Evolutionary conservation across 768 basidiomycete species (phyloP).

Genomic region (Clathrus columnatus): DNA sequence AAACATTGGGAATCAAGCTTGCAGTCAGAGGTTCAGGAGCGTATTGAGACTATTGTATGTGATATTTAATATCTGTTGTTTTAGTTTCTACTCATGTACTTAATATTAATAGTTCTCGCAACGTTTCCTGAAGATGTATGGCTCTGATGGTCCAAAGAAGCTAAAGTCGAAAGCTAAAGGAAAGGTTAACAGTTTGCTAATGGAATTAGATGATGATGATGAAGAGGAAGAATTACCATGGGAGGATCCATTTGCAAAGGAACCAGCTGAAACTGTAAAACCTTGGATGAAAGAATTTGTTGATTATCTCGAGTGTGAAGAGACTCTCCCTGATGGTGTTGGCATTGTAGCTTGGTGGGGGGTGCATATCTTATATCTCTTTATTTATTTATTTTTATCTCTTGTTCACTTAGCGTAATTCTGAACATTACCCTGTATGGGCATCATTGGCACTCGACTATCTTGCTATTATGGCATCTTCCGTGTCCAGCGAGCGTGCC

Average conservation of each 20-base stretch:
- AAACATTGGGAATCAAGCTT: conserved; percentile 21
- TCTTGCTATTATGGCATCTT: conserved; percentile 29
- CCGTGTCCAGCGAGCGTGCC: conserved; percentile 31
- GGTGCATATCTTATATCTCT: conserved; percentile 16
- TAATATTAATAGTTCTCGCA: conserved; percentile 13
- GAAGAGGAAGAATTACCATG: neutral
- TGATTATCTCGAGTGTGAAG: conserved; percentile 16
- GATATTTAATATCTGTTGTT: too few relatives aligned
- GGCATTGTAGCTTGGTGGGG: conserved; percentile 28
- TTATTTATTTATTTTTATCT: neutral
- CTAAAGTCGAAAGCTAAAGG: conserved; percentile 1
- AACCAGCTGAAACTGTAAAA: conserved; percentile 4
- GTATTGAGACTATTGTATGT: conserved; percentile 16
- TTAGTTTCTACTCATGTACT: neutral
- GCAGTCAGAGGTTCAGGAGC: conserved; percentile 12
- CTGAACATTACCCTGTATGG: conserved; percentile 25
- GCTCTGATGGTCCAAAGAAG: neutral
- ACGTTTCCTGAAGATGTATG: conserved; percentile 3
- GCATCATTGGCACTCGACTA: conserved; percentile 29
- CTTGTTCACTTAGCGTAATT: conserved; percentile 18
- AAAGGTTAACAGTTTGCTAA: neutral
- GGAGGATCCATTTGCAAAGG: neutral
- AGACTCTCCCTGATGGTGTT: conserved; percentile 15
- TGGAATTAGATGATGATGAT: conserved; percentile 12
- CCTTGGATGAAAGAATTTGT: conserved; percentile 17